phyloP scores from a whole-genome alignment of 73 alveolate genomes.

The Symbiodinium natans region DNA sequence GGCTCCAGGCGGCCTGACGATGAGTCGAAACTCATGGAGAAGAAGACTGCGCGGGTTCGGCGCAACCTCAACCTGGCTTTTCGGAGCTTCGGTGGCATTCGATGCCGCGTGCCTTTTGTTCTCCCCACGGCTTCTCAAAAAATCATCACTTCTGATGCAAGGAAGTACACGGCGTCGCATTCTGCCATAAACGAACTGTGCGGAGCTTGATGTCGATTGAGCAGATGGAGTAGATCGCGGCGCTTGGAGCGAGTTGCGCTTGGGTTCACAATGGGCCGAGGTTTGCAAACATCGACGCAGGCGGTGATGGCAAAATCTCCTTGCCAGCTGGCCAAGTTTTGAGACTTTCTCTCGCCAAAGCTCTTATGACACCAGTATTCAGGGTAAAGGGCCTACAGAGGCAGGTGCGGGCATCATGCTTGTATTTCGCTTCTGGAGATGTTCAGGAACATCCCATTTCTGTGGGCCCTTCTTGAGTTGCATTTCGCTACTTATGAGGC shows the following conservation, averaged over 20 bases:
- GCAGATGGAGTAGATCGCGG: background rate
- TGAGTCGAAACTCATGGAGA: constrained; percentile 29
- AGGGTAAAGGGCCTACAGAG: too few species aligned
- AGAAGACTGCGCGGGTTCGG: constrained; percentile 89
- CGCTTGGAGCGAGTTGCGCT: too few species aligned
- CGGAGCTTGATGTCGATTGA: background rate
- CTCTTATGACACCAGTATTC: too few species aligned
- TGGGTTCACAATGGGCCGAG: background rate
- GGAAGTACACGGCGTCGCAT: constrained; percentile 83
- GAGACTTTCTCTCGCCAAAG: too few species aligned
- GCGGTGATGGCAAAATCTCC: constrained; percentile 80
- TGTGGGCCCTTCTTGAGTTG: too few species aligned
- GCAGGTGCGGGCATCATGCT: too few species aligned
- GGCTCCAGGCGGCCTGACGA: constrained; percentile 79
- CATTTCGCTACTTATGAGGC: too few species aligned
- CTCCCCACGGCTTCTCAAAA: background rate
- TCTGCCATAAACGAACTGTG: constrained; percentile 64
- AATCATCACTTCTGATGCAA: too few species aligned
- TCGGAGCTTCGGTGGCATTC: constrained; percentile 18
- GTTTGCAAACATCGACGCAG: constrained; percentile 84
- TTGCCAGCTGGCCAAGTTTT: background rate
- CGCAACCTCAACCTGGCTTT: constrained; percentile 83
- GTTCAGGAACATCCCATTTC: too few species aligned
- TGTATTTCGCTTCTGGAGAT: too few species aligned
- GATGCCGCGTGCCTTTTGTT: too few species aligned